Base-by-base conservation (phyloP, 371 early-diverging fungal species). In the Dichotomocladium elegans region DNA sequence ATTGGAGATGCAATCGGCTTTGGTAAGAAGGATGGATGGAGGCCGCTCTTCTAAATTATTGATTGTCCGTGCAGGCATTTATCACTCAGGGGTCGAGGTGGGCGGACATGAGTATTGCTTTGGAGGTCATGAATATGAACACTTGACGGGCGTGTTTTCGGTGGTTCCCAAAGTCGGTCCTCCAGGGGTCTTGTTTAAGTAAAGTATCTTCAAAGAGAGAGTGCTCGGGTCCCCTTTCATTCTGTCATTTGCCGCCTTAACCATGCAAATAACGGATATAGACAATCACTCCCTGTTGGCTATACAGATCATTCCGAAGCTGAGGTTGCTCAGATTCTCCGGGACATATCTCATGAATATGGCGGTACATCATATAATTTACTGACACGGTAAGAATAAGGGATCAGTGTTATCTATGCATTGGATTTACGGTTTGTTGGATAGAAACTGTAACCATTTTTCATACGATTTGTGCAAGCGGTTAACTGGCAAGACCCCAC, bases 401-500 rank as follows among this genome's bases (percentile, higher is more conserved):
- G n/a, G n/a, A n/a, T n/a, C n/a, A n/a, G n/a, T n/a, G n/a, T n/a
- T n/a, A n/a, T n/a, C n/a, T n/a, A n/a, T n/a, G n/a, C n/a, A n/a
- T n/a, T n/a, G n/a, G n/a, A n/a, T n/a, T 81, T 83, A 64, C 44
- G 21, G 8, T 4, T 31, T n/a, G 11, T 44, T 22, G 26, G 22
- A 8, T 61, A 85, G 86, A 57, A 85, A 85, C 42, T 85, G 86
- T 42, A 85, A 85, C 55, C 86, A 85, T 57, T 85, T 83, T 53
- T 75, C 86, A 9, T 70, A 76, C 1, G 82, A 82, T 12, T 57
- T 83, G 30, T 76, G 80, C 44, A 61, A 57, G 45, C 53, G 72
- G 43, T 59, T 85, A 31, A 75, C 78, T 24, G 79, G 80, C 4
- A 82, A 76, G 57, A 37, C 76, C 28, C 64, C 77, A 29, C 86